These are phyloP conservation scores for Penicillium cinerascens DNA, from an alignment of 495 filamentous ascomycete species.

Conservation along the genomic window DNA sequence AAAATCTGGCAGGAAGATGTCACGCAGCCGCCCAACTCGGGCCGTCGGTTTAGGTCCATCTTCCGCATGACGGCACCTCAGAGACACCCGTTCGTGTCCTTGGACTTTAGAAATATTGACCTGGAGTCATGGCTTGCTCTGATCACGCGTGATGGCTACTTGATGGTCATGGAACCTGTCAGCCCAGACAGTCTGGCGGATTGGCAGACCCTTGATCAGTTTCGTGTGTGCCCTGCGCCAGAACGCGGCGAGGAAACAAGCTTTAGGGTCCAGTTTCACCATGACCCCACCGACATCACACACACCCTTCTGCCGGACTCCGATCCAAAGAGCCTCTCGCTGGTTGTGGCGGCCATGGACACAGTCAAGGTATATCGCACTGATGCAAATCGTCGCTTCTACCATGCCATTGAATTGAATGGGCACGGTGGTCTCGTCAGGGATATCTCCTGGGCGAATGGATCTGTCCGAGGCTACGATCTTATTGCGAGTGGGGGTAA, in stretches of 20 bases:
- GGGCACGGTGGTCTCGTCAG: slow-evolving; percentile 75
- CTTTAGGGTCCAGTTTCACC: slow-evolving; percentile 82
- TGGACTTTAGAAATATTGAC: slow-evolving; percentile 74
- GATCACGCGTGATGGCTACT: slow-evolving; percentile 72
- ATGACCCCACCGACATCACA: slow-evolving; percentile 74
- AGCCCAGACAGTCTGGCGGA: slow-evolving; percentile 77
- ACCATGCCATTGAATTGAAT: slow-evolving; percentile 69
- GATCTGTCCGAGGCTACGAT: slow-evolving; percentile 81
- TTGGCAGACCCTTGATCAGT: slow-evolving; percentile 70
- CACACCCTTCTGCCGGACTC: slow-evolving; percentile 72
- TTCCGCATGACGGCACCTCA: slow-evolving; percentile 54
- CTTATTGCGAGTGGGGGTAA: slow-evolving; percentile 88
- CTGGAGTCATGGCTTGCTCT: slow-evolving; percentile 78
- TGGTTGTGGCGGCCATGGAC: slow-evolving; percentile 83
- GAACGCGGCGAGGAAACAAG: slow-evolving; percentile 75
- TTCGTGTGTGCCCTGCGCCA: slow-evolving; percentile 58
- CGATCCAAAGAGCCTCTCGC: slow-evolving; percentile 63
- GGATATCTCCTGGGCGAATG: slow-evolving; percentile 89
- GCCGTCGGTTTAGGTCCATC: slow-evolving; percentile 71
- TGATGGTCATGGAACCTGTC: slow-evolving; percentile 81
- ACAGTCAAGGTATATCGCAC: slow-evolving; percentile 77
- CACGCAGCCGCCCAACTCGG: slow-evolving; percentile 62
- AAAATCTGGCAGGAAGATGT: slow-evolving; percentile 89
- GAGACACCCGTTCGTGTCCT: slow-evolving; percentile 65
- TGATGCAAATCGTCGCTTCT: slow-evolving; percentile 64